A percentile compares a stretch with the other conserved stretches of the same genome.
These are phyloP conservation scores for Taphrina confusa DNA, from an alignment of 1,139 yeast species.

Conservation along the genomic window DNA sequence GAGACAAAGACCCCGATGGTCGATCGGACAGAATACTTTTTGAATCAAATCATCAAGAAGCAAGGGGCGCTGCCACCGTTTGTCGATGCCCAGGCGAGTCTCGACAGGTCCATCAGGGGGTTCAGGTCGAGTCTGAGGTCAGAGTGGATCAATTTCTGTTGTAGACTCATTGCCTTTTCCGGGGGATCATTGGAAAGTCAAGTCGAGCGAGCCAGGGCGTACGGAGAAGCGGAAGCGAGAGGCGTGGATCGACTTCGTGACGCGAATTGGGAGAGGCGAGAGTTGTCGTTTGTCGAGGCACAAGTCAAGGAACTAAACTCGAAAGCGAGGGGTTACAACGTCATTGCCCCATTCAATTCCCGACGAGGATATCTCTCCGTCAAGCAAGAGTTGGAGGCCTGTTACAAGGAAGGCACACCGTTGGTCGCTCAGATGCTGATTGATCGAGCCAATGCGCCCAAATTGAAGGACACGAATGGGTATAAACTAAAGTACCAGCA, in stretches of 20 bases:
- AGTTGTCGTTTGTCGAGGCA: conserved; percentile 50
- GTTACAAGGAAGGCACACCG: conserved; percentile 46
- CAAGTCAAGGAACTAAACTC: conserved; percentile 57
- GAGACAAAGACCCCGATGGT: conserved; percentile 29
- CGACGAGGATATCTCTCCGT: conserved; percentile 64
- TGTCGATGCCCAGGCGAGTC: conserved; percentile 65
- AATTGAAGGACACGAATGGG: conserved; percentile 17
- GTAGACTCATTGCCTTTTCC: conserved; percentile 23
- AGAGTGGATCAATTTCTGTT: conserved; percentile 22
- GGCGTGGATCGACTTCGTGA: conserved; percentile 27
- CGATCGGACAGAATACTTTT: conserved; percentile 52
- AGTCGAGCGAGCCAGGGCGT: conserved; percentile 44
- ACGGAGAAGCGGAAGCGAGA: conserved; percentile 15
- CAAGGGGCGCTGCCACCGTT: conserved; percentile 84
- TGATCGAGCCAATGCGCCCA: conserved; percentile 31
- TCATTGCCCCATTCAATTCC: conserved; percentile 74
- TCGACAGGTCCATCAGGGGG: conserved; percentile 17
- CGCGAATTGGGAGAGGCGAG: conserved; percentile 49
- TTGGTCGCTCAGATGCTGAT: conserved; percentile 7
- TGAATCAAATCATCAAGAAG: conserved; percentile 67
- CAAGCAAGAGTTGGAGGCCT: conserved; percentile 55
- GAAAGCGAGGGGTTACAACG: conserved; percentile 65
- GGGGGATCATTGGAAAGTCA: conserved; percentile 54
- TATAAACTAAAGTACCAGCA: conserved; percentile 21
- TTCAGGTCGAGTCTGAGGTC: conserved; percentile 21